A percentile compares a stretch with the other conserved stretches of the same genome.
phyloP scores from a whole-genome alignment of 768 basidiomycete species.

The Xanthoconium purpureum region DNA sequence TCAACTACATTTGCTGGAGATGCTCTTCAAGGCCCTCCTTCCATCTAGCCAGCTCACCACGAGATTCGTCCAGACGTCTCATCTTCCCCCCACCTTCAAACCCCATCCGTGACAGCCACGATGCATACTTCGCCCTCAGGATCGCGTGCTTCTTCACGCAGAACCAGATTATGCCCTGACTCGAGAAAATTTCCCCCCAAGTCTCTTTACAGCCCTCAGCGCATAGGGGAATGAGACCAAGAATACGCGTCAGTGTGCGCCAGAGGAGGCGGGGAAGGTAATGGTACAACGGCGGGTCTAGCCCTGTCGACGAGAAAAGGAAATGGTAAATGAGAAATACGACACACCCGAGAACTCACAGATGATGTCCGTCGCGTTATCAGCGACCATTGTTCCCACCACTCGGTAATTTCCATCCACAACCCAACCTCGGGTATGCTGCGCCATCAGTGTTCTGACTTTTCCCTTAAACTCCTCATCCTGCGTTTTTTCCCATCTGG shows the following conservation, averaged over 20 bases:
- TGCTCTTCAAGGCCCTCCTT: slow-evolving; percentile 14
- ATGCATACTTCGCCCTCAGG: slow-evolving; percentile 12
- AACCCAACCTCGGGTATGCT: slow-evolving; percentile 46
- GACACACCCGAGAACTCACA: slow-evolving; percentile 36
- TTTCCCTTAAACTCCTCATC: slow-evolving; percentile 23
- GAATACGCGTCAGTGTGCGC: slow-evolving; percentile 48
- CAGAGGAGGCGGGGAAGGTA: slow-evolving; percentile 59
- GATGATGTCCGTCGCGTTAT: slow-evolving; percentile 48
- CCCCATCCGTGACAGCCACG: slow-evolving; percentile 15
- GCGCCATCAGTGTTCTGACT: slow-evolving; percentile 21
- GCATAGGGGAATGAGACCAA: slow-evolving; percentile 39
- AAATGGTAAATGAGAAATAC: not conserved
- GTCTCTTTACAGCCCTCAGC: slow-evolving; percentile 49
- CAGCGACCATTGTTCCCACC: slow-evolving; percentile 34
- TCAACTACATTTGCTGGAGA: slow-evolving; percentile 6
- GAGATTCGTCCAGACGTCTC: slow-evolving; percentile 53
- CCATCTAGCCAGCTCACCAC: slow-evolving; percentile 43
- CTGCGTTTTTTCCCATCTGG: slow-evolving; percentile 42
- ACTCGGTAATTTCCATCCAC: slow-evolving; percentile 47
- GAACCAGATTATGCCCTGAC: slow-evolving; percentile 47
- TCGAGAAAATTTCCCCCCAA: slow-evolving; percentile 42
- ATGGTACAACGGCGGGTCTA: slow-evolving; percentile 59
- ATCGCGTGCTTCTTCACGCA: slow-evolving; percentile 43
- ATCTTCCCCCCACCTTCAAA: slow-evolving; percentile 38
- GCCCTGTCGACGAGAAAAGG: slow-evolving; percentile 42